These are phyloP conservation scores for Protomyces gravidus DNA, from an alignment of 1,139 yeast species.

Conservation along the genomic window DNA sequence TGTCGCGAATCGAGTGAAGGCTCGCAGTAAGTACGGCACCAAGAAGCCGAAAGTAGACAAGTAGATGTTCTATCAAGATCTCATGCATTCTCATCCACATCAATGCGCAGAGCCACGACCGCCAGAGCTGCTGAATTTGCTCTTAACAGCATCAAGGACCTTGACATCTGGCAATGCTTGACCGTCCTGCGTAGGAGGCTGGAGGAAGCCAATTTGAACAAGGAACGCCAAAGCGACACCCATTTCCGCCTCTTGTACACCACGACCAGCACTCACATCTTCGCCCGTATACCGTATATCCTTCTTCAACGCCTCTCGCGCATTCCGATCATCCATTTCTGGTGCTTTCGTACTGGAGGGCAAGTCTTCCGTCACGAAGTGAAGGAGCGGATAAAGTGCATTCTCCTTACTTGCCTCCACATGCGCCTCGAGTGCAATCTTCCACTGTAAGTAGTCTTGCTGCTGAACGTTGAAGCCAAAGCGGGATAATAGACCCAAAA, in stretches of 20 bases:
- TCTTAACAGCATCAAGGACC: slow-evolving; percentile 53
- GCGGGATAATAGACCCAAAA: slow-evolving; percentile 56
- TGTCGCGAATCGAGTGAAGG: slow-evolving; percentile 84
- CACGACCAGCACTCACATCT: slow-evolving; percentile 65
- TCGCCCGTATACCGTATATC: slow-evolving; percentile 63
- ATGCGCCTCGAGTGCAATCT: slow-evolving; percentile 63
- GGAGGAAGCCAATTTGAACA: slow-evolving; percentile 68
- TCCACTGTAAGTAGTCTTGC: slow-evolving; percentile 75
- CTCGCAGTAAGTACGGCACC: slow-evolving; percentile 90
- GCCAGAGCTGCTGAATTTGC: slow-evolving; percentile 71
- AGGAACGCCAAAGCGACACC: slow-evolving; percentile 78
- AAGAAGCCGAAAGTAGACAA: slow-evolving; percentile 57
- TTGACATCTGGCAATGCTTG: slow-evolving; percentile 57
- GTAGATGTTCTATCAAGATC: not conserved
- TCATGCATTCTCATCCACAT: slow-evolving; percentile 39
- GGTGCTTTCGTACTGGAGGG: slow-evolving; percentile 93
- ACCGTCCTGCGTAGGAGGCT: slow-evolving; percentile 50
- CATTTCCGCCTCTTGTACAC: slow-evolving; percentile 62
- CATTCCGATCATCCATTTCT: slow-evolving; percentile 81
- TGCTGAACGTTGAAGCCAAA: slow-evolving; percentile 69
- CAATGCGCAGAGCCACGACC: slow-evolving; percentile 55
- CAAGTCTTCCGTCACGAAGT: slow-evolving; percentile 85
- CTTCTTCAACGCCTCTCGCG: slow-evolving; percentile 56
- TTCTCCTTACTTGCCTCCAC: slow-evolving; percentile 72
- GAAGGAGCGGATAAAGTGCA: slow-evolving; percentile 88